Percentiles rank a stretch among this genome's conserved stretches.
phyloP scores from a whole-genome alignment of 176 grass and related monocot species.

The Ananas comosus region DNA sequence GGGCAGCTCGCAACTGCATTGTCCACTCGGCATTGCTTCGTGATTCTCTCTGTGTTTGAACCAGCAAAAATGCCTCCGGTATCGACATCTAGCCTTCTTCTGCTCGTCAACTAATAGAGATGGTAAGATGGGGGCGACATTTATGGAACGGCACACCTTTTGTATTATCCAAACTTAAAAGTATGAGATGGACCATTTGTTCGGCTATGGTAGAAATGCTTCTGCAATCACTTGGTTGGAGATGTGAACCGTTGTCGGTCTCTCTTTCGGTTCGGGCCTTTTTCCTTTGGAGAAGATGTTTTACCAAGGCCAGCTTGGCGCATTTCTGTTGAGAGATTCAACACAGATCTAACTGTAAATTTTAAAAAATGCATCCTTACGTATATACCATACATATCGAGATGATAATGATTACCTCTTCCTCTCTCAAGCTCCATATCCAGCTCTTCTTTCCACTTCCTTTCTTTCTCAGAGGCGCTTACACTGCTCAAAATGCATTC shows the following conservation, averaged over 20 bases:
- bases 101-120: background rate
- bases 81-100: background rate
- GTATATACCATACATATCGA: background rate
- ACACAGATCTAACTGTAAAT: constrained; percentile 26
- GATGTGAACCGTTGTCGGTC: constrained; percentile 21
- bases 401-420: constrained; percentile 46
- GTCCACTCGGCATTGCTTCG: constrained; percentile 13
- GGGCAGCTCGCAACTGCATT: constrained; percentile 11
- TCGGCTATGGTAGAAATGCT: background rate
- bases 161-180: background rate
- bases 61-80: background rate
- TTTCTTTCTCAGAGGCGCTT: constrained; percentile 60
- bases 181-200: constrained; percentile 10
- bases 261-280: constrained; percentile 40
- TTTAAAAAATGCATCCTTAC: background rate
- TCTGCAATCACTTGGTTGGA: constrained; percentile 28
- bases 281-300: constrained; percentile 53
- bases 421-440: constrained; percentile 79
- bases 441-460: constrained; percentile 92
- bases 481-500: constrained; percentile 34
- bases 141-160: background rate
- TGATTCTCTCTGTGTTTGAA: background rate
- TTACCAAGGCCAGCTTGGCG: constrained; percentile 54
- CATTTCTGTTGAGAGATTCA: constrained; percentile 52
- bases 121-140: background rate